Evolutionary conservation across 1,139 yeast species (phyloP).

Genomic region (Pichia sp.): DNA sequence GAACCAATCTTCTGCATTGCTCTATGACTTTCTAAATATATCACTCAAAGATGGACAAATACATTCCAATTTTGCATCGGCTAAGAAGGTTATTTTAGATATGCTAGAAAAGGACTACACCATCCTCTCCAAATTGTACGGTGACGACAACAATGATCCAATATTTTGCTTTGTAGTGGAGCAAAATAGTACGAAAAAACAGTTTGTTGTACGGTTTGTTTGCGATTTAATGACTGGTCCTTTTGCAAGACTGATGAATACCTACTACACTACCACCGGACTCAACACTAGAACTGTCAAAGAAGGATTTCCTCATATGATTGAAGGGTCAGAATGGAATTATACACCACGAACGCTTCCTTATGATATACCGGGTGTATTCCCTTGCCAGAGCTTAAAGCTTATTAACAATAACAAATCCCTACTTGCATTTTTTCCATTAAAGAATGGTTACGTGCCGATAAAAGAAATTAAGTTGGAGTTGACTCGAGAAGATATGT

Average conservation of each 20-base stretch:
- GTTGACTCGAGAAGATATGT: conserved; percentile 20
- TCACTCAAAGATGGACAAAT: conserved; percentile 1
- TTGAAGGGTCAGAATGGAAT: conserved; percentile 4
- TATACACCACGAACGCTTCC: conserved; percentile 11
- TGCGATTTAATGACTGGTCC: conserved; percentile 11
- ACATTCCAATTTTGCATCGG: background rate
- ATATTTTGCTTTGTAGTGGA: conserved; percentile 9
- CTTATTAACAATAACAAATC: conserved; percentile 5
- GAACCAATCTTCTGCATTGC: conserved; percentile 1
- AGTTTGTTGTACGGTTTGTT: conserved; percentile 9
- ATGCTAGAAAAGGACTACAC: conserved; percentile 2
- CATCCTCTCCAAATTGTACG: conserved; percentile 2
- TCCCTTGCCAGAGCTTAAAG: conserved; percentile 7
- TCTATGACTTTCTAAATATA: conserved; percentile 8
- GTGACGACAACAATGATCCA: conserved; percentile 8
- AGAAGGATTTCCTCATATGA: conserved; percentile 2
- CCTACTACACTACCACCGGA: conserved; percentile 9
- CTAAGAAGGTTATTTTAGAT: background rate
- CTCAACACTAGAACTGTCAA: conserved; percentile 1
- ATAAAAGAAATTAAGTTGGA: conserved; percentile 4
- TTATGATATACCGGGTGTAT: conserved; percentile 3
- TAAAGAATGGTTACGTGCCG: conserved; percentile 4
- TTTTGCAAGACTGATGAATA: conserved; percentile 12
- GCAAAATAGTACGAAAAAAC: conserved; percentile 10
- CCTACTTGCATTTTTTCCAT: conserved; percentile 8